A percentile compares a stretch with the other conserved stretches of the same genome.
These are phyloP conservation scores for Schwanniomyces pseudopolymorphus DNA, from an alignment of 805 yeast genomes.

Conservation along the genomic window DNA sequence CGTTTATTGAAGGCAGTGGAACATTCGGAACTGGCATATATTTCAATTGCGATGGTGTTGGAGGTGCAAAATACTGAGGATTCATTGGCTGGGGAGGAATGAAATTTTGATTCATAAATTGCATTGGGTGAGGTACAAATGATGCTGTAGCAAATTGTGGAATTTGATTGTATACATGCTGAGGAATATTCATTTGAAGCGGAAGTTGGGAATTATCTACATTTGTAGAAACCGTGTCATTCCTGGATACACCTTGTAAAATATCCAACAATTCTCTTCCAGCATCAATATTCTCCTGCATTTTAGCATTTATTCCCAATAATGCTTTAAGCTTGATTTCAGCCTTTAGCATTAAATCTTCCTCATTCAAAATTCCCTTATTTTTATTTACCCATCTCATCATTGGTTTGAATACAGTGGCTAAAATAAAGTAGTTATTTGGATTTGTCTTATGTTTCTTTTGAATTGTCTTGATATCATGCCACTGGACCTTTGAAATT, in stretches of 20 bases:
- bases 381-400: constrained; percentile 55
- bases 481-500: constrained; percentile 82
- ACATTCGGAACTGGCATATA: neutral
- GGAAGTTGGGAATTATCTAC: constrained; percentile 3
- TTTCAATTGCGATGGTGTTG: constrained; percentile 2
- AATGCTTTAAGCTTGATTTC: constrained; percentile 63
- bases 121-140: constrained; percentile 1
- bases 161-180: constrained; percentile 27
- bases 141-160: constrained; percentile 16
- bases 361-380: constrained; percentile 51
- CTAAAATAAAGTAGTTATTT: constrained; percentile 44
- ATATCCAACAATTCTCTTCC: constrained; percentile 75
- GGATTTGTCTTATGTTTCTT: constrained; percentile 42
- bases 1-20: neutral
- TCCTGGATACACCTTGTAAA: constrained; percentile 40
- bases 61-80: constrained; percentile 1
- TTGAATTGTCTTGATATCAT: constrained; percentile 47
- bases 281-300: constrained; percentile 50
- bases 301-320: constrained; percentile 52
- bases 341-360: constrained; percentile 59
- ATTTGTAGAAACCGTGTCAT: constrained; percentile 2
- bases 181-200: constrained; percentile 31
- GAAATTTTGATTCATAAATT: neutral
- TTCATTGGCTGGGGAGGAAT: neutral
- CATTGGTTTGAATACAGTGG: constrained; percentile 51